phyloP scores from a whole-genome alignment of 2,329 filamentous ascomycete genomes.

The Penicillium capsulatum region DNA sequence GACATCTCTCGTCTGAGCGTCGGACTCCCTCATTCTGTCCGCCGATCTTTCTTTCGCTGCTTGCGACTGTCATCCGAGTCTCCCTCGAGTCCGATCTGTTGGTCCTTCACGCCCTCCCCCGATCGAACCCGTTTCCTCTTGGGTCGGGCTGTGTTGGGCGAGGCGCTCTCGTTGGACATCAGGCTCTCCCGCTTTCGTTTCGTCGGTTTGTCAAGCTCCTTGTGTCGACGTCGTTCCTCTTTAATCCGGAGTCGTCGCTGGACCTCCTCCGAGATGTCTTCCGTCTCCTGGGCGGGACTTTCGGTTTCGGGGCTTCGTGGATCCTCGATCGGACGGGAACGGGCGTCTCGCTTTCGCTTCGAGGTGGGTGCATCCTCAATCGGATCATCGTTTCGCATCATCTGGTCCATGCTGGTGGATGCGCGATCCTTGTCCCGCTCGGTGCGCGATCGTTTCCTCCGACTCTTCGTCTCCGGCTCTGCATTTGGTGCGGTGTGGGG shows the following conservation, averaged over 20 bases:
- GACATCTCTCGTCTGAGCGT: too few species aligned
- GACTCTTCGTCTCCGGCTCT: constrained; percentile 11
- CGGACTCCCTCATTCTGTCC: too few species aligned
- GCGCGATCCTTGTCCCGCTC: constrained; percentile 5
- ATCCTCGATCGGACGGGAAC: constrained; percentile 15
- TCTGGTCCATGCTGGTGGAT: background rate
- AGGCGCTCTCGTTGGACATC: constrained; percentile 24
- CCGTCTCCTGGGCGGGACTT: constrained; percentile 33
- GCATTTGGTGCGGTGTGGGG: constrained; percentile 6
- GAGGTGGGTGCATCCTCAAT: constrained; percentile 7
- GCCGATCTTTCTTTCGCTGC: background rate
- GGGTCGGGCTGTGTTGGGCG: constrained; percentile 13
- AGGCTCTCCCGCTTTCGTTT: constrained; percentile 42
- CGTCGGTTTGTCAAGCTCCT: constrained; percentile 29
- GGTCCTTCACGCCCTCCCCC: constrained; percentile 6
- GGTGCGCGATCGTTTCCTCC: constrained; percentile 12
- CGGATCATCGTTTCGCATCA: background rate
- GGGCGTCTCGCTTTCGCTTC: constrained; percentile 12
- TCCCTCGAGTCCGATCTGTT: background rate
- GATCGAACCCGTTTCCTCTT: constrained; percentile 22
- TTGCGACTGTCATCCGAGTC: background rate
- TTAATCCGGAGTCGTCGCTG: constrained; percentile 43
- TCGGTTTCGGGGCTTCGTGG: constrained; percentile 20
- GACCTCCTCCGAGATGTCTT: constrained; percentile 47
- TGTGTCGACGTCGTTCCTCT: constrained; percentile 35